Evolutionary conservation across 83 land plant genomes (phyloP).

Genomic region (Diphasiastrum complanatum): DNA sequence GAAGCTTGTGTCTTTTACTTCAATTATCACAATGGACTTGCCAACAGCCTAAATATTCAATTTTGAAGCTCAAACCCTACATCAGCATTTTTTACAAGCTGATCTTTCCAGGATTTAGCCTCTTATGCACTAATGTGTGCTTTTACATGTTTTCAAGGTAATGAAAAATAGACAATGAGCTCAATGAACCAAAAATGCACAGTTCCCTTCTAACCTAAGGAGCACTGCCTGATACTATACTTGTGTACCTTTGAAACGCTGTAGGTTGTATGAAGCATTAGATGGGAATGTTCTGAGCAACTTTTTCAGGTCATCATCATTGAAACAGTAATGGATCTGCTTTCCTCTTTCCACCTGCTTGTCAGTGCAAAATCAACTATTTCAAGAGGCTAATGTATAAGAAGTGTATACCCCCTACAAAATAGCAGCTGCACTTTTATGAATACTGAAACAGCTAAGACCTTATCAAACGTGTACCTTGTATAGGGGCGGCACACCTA

Average conservation of each 20-base stretch:
- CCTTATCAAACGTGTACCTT: slow-evolving; percentile 46
- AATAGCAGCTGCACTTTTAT: neutral
- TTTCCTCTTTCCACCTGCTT: slow-evolving; percentile 90
- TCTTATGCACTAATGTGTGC: too few relatives aligned
- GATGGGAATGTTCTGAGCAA: slow-evolving; percentile 58
- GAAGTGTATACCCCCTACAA: neutral
- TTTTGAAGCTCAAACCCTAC: too few relatives aligned
- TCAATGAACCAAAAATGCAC: neutral
- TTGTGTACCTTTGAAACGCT: slow-evolving; percentile 81
- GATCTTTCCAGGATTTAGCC: too few relatives aligned
- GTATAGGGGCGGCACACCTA: slow-evolving; percentile 94
- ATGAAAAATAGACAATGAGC: neutral
- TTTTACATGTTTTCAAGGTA: neutral
- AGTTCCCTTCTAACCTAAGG: neutral
- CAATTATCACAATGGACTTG: too few relatives aligned
- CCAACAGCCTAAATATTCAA: too few relatives aligned
- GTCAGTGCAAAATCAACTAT: neutral
- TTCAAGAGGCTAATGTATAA: slow-evolving; percentile 3
- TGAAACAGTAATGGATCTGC: slow-evolving; percentile 75
- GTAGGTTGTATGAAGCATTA: slow-evolving; percentile 82
- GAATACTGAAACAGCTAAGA: neutral
- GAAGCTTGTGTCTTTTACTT: too few relatives aligned
- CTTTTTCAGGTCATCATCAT: slow-evolving; percentile 59
- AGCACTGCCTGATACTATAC: neutral
- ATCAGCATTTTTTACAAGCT: too few relatives aligned